Percentiles rank a stretch among this genome's conserved stretches.
phyloP scores from a whole-genome alignment of 106 monocot species.

The Dioscorea zingiberensis region DNA sequence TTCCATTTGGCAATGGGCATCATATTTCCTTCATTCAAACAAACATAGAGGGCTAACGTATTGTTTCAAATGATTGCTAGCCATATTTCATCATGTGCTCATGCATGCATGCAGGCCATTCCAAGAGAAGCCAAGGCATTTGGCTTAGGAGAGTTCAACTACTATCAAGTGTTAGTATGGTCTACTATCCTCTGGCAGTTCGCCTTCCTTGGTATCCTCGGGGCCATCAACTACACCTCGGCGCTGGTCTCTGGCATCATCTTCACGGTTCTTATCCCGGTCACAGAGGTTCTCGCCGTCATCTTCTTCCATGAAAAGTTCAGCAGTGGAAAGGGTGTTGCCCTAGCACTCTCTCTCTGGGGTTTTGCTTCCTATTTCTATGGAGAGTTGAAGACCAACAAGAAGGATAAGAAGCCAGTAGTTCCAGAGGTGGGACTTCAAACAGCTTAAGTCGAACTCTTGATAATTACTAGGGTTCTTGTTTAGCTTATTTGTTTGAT shows the following conservation, averaged over 20 bases:
- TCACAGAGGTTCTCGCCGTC: conserved; percentile 44
- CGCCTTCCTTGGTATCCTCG: conserved; percentile 54
- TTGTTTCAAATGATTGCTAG: too few species aligned
- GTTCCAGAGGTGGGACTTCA: too few species aligned
- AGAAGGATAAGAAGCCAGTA: conserved; percentile 19
- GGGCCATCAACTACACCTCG: conserved; percentile 46
- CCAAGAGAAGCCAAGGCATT: conserved; percentile 42
- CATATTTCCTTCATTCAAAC: too few species aligned
- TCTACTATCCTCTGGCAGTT: conserved; percentile 42
- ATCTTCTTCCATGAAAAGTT: conserved; percentile 47
- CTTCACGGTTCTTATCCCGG: conserved; percentile 42
- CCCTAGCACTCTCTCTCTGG: conserved; percentile 46
- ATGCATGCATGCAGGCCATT: conserved; percentile 31
- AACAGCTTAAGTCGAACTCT: too few species aligned
- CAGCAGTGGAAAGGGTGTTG: conserved; percentile 40
- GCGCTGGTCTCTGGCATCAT: conserved; percentile 71
- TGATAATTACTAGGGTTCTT: too few species aligned
- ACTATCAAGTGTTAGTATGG: conserved; percentile 45
- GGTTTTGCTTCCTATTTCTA: conserved; percentile 58
- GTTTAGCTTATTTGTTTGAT: too few species aligned
- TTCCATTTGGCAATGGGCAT: too few species aligned
- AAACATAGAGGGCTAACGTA: too few species aligned
- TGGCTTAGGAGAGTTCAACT: conserved; percentile 42
- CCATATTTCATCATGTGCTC: too few species aligned
- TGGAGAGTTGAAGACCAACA: conserved; percentile 28